Evolutionary conservation across 768 basidiomycete genomes (phyloP).

Genomic region (Psilocybe subaeruginosa): DNA sequence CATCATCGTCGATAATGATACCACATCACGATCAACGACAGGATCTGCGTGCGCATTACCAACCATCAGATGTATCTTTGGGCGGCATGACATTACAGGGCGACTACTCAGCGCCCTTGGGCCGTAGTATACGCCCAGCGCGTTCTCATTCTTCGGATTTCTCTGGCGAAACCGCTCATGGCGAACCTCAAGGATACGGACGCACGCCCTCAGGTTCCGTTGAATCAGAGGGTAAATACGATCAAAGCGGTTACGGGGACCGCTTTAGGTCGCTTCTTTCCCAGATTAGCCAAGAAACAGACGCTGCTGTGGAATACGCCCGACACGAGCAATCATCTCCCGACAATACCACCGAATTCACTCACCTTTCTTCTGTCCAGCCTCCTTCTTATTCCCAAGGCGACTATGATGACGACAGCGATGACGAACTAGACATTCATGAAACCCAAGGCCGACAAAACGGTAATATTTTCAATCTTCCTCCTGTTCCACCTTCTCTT

Average conservation of each 20-base stretch:
- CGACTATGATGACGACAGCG: slow-evolving; percentile 20
- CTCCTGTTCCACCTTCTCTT: slow-evolving; percentile 31
- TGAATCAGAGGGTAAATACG: slow-evolving; percentile 31
- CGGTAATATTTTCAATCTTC: slow-evolving; percentile 25
- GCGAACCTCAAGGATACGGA: slow-evolving; percentile 12
- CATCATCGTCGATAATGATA: slow-evolving; percentile 7
- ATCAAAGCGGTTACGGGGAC: slow-evolving; percentile 47
- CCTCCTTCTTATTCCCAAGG: slow-evolving; percentile 21
- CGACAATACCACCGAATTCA: slow-evolving; percentile 13
- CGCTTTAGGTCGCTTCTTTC: slow-evolving; percentile 53
- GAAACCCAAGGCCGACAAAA: slow-evolving; percentile 7
- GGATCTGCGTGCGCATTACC: slow-evolving; percentile 15
- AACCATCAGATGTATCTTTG: slow-evolving; percentile 24
- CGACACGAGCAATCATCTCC: slow-evolving; percentile 27
- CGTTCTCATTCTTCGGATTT: slow-evolving; percentile 28
- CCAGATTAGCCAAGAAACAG: slow-evolving; percentile 56
- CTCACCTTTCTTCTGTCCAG: slow-evolving; percentile 1
- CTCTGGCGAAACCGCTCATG: slow-evolving; percentile 20
- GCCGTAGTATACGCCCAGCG: slow-evolving; percentile 16
- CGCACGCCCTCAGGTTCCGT: slow-evolving; percentile 5
- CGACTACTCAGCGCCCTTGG: slow-evolving; percentile 19
- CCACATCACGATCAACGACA: slow-evolving; percentile 12
- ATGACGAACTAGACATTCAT: slow-evolving; percentile 21
- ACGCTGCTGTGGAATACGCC: slow-evolving; percentile 45
- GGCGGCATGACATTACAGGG: slow-evolving; percentile 16